Evolutionary conservation across 768 basidiomycete species (phyloP).

Genomic region (Russula sp.): DNA sequence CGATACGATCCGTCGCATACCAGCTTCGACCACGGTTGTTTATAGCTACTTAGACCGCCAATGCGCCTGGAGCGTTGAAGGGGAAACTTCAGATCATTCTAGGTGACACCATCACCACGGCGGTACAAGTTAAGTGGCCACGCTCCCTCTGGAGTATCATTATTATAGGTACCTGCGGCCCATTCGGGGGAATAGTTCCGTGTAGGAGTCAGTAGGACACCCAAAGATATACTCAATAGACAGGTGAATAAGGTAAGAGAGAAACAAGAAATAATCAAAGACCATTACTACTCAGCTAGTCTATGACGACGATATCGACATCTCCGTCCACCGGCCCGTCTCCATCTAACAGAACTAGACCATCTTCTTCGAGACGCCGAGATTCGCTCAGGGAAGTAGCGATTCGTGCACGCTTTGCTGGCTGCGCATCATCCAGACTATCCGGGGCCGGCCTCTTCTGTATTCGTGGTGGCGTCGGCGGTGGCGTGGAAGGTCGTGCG

Average conservation of each 20-base stretch:
- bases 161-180: neutral
- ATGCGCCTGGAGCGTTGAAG: no score
- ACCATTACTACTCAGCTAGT: slow-evolving; percentile 31
- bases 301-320: slow-evolving; percentile 51
- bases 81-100: no score
- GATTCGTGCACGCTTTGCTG: slow-evolving; percentile 48
- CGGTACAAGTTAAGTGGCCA: no score
- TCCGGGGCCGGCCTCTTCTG: slow-evolving; percentile 56
- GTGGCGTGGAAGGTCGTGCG: slow-evolving; percentile 35
- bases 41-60: no score
- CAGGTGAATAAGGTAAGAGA: slow-evolving; percentile 15
- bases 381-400: slow-evolving; percentile 56
- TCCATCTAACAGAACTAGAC: slow-evolving; percentile 59
- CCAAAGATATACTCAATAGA: slow-evolving; percentile 14
- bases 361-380: slow-evolving; percentile 64
- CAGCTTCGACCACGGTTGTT: no score
- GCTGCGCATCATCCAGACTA: slow-evolving; percentile 50
- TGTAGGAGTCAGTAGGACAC: neutral
- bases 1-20: no score
- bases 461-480: slow-evolving; percentile 40
- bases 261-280: neutral
- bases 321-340: slow-evolving; percentile 47
- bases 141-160: neutral
- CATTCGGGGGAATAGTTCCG: neutral
- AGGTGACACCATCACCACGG: no score